Base-by-base conservation (phyloP, 768 basidiomycete genomes). In the Candolleomyces aberdarensis region DNA sequence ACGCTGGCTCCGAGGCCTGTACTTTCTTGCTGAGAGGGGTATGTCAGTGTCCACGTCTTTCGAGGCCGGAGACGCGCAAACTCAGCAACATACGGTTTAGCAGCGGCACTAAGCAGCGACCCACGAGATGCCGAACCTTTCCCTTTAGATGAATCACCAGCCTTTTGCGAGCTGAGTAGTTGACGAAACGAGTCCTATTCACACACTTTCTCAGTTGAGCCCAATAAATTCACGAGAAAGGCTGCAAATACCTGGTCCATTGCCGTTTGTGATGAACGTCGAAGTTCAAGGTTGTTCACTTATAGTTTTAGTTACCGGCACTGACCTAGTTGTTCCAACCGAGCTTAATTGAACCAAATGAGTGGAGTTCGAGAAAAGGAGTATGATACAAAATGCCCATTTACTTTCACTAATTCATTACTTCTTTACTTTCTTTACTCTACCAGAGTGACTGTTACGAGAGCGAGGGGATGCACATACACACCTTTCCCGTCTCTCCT, bases 111-210 rank as follows among this genome's bases (percentile, higher is more conserved):
- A 19, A 75, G 66, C 36, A 74, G 65, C 19, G 74, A 75, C 39
- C 74, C 72, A 17, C 76, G 74, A 2, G 75, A 70, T 20, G 54
- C 26, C 22, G 52, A 10, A 6, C 13, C 13, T 2, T 41, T 56
- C 10, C 39, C 36, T 53, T 32, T 53, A 5, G 32, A 51, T 9
- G 49, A 22, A 22, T 22, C 26, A 29, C 49, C 49, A 29, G 49
- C 49, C 10, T 51, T 19, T 10, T 51, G 49, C 4, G 49, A 51
- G 13, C 29, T 22, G 9, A 86, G 73, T 4, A 89, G 73, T 32
- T 72, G 73, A 51, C 87, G 75, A 68, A 89, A 89, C 1, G 86
- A 85, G 46, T 87, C 84, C 85, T 88, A 56, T 31, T 57, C 32
- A 31, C 32, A 31, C 19, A 5, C 14, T 46, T 46, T 46, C 5